Evolutionary conservation across 2,329 filamentous ascomycete genomes (phyloP).

Genomic region (Aspergillus arachidicola): DNA sequence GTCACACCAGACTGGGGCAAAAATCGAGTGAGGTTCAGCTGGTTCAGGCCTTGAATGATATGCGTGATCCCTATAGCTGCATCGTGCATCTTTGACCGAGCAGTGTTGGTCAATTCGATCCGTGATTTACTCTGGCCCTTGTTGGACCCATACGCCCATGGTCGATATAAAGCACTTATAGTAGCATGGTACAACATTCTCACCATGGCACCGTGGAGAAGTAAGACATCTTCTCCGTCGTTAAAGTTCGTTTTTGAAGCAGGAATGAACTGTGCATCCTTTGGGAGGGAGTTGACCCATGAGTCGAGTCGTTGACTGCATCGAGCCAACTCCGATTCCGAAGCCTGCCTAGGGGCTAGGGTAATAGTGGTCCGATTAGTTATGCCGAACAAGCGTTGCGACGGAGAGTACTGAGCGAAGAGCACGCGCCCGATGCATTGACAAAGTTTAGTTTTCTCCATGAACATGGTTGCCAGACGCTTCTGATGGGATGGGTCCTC

Average conservation of each 20-base stretch:
- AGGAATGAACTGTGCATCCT: constrained; percentile 69
- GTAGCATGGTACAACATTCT: constrained; percentile 92
- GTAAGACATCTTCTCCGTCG: constrained; percentile 48
- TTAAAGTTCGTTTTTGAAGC: constrained; percentile 62
- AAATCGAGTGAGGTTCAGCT: constrained; percentile 70
- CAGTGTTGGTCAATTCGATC: constrained; percentile 68
- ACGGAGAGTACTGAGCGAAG: constrained; percentile 82
- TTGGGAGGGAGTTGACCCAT: constrained; percentile 72
- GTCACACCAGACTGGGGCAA: constrained; percentile 85
- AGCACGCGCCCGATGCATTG: constrained; percentile 83
- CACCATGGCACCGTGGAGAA: constrained; percentile 76
- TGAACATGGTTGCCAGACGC: constrained; percentile 79
- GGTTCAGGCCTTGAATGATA: constrained; percentile 73
- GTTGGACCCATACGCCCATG: constrained; percentile 71
- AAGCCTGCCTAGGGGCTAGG: constrained; percentile 78
- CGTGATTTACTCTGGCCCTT: constrained; percentile 44
- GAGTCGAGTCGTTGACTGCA: constrained; percentile 75
- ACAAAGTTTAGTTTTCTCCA: constrained; percentile 84
- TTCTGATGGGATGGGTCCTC: constrained; percentile 72
- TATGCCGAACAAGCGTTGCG: constrained; percentile 71
- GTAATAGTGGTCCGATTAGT: constrained; percentile 76
- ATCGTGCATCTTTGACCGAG: constrained; percentile 76
- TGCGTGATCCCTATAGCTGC: constrained; percentile 79
- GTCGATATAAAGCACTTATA: constrained; percentile 82
- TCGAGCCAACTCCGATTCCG: constrained; percentile 72